Evolutionary conservation across 2,329 filamentous ascomycete genomes (phyloP).

Genomic region (Nannizzia gypsea): DNA sequence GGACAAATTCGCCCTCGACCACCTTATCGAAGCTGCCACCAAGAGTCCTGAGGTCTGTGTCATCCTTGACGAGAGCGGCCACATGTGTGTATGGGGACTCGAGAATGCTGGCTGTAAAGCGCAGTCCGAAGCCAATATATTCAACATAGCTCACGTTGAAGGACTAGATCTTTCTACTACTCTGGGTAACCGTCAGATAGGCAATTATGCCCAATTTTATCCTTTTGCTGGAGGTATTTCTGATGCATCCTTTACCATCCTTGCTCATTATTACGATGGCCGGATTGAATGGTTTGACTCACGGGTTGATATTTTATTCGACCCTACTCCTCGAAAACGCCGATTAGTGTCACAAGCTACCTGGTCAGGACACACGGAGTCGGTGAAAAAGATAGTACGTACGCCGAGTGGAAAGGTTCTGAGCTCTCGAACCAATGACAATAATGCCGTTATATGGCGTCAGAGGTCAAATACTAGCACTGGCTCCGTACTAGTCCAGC

Average conservation of each 20-base stretch:
- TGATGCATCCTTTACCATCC: constrained; percentile 55
- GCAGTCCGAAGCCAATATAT: constrained; percentile 56
- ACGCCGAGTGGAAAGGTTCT: constrained; percentile 70
- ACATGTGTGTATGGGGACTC: constrained; percentile 84
- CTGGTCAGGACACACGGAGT: constrained; percentile 73
- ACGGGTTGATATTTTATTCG: constrained; percentile 67
- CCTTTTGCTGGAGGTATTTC: constrained; percentile 55
- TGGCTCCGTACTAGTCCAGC: constrained; percentile 48
- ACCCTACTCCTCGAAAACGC: constrained; percentile 49
- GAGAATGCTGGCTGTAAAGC: constrained; percentile 69
- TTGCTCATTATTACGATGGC: constrained; percentile 78
- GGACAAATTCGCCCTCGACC: constrained; percentile 63
- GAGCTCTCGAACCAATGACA: constrained; percentile 65
- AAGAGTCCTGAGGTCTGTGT: constrained; percentile 78
- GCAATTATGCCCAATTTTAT: constrained; percentile 57
- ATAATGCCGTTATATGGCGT: constrained; percentile 74
- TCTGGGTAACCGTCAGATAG: constrained; percentile 19
- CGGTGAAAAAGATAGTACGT: constrained; percentile 75
- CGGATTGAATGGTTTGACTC: constrained; percentile 71
- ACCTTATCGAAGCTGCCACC: constrained; percentile 75
- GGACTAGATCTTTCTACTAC: constrained; percentile 37
- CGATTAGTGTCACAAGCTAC: constrained; percentile 52
- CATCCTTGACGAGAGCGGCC: constrained; percentile 68
- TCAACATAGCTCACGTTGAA: constrained; percentile 72
- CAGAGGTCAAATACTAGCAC: constrained; percentile 44